Percentiles rank a stretch among this genome's conserved stretches.
These are phyloP conservation scores for Rhazya stricta DNA, from an alignment of 257 asterid species.

Conservation along the genomic window DNA sequence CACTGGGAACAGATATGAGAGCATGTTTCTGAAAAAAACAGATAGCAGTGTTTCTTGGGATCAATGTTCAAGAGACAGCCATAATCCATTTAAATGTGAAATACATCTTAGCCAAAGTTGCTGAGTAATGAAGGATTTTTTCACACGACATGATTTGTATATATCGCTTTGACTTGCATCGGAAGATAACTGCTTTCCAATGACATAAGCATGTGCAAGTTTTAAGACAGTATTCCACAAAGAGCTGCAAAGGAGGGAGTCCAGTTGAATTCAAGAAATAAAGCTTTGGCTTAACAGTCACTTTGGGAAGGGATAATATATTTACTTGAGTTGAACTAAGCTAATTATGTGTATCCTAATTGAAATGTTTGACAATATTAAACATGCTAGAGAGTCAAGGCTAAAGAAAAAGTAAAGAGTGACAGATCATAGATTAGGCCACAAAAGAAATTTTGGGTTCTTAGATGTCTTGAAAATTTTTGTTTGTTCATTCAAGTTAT, in stretches of 20 bases:
- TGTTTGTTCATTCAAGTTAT: neutral
- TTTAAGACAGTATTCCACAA: neutral
- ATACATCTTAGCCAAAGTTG: neutral
- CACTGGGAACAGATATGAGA: slow-evolving; percentile 63
- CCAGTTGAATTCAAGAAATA: neutral
- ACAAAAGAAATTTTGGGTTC: neutral
- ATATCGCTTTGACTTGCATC: neutral
- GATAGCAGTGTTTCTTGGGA: slow-evolving; percentile 1
- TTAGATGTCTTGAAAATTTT: neutral
- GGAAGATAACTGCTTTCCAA: neutral
- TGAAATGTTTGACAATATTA: neutral
- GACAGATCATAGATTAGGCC: neutral
- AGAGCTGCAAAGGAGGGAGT: neutral
- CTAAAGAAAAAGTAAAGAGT: neutral
- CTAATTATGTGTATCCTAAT: neutral
- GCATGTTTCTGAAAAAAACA: slow-evolving; percentile 62
- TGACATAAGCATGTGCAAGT: neutral
- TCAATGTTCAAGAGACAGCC: slow-evolving; percentile 1
- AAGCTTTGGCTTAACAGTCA: neutral
- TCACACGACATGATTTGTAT: neutral
- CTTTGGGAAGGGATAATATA: neutral
- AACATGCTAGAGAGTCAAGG: neutral
- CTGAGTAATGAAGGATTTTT: slow-evolving; percentile 3
- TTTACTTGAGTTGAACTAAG: neutral
- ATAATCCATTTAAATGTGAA: neutral